Evolutionary conservation across 768 basidiomycete genomes (phyloP), one percentile per base, ranked within the genome.

Genomic region (Suillus bovinus): DNA sequence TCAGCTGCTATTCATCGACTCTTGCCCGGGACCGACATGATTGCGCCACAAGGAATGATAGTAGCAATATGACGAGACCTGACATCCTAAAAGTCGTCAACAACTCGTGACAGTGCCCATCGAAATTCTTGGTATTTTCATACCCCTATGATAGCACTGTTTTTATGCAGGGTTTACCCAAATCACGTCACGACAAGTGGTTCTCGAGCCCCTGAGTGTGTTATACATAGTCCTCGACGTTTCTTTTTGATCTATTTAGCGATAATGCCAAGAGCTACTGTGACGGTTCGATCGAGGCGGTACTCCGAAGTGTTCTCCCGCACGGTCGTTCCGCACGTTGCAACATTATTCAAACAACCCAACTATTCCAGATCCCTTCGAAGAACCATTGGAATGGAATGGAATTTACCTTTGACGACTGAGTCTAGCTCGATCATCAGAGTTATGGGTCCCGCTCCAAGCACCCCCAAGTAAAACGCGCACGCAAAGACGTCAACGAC

Each of bases 171-270:
- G 24, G 46, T 4, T 13, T 4, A 3, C 7, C 16, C 9, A 27
- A 49, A 49, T 49, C 24, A 31, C 29, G 29, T 10, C 16, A 17
- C 16, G 17, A 29, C 29, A n/a, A n/a, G n/a, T 50, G 31, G 50
- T 52, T 33, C 50, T 7, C 31, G 29, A 52, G 50, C 50, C 50
- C 50, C 50, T 52, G 20, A 33, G 50, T 52, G 50, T 29, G 11
- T 52, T 52, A 52, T 52, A 52, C 29, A 52, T 52, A 52, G 50
- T 31, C 50, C 14, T 16, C 47, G 17, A 49, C 47, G 47, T 27
- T 49, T 27, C 24, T 14, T 17, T n/a, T 27, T 27, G 47, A 49
- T 49, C 47, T 0, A 38, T 38, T 10, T 22, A 13, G 14, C 14
- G 27, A 27, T 24, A n/a, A n/a, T 49, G 14, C 47, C 47, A 49